A percentile compares a stretch with the other conserved stretches of the same genome.
phyloP scores from a whole-genome alignment of 2,329 filamentous ascomycete species.

The Xylariales sp. region DNA sequence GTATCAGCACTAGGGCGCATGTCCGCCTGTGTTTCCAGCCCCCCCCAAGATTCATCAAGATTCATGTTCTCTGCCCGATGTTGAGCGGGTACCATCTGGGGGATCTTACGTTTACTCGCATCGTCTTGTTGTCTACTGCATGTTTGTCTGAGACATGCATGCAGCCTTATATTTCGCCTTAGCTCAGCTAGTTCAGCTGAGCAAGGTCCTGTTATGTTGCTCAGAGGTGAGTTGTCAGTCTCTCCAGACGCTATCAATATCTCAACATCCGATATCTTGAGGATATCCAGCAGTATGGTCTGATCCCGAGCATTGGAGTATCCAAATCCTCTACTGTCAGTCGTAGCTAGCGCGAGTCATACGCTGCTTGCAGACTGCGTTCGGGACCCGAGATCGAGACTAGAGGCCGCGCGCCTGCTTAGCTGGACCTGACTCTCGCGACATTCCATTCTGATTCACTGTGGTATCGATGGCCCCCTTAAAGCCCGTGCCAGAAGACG shows the following conservation, averaged over 20 bases:
- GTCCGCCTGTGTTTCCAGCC: neutral
- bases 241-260: neutral
- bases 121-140: slow-evolving; percentile 9
- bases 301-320: too few relatives aligned
- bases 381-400: too few relatives aligned
- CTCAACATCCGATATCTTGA: neutral
- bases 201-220: slow-evolving; percentile 4
- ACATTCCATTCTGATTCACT: too few relatives aligned
- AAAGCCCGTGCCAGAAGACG: too few relatives aligned
- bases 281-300: too few relatives aligned
- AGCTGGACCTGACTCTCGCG: too few relatives aligned
- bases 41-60: neutral
- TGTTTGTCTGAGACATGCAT: slow-evolving; percentile 12
- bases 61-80: too few relatives aligned
- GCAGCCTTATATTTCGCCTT: slow-evolving; percentile 8
- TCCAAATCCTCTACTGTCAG: too few relatives aligned
- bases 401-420: too few relatives aligned
- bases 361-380: too few relatives aligned
- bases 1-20: neutral
- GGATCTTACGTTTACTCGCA: slow-evolving; percentile 4
- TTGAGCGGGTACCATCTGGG: slow-evolving; percentile 3
- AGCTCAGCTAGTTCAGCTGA: slow-evolving; percentile 11
- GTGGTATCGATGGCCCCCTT: too few relatives aligned
- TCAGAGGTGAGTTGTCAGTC: slow-evolving; percentile 3
- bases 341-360: too few relatives aligned